Conservation (phyloP, 345 rosid species). For the Aquilaria yunnanensis region DNA sequence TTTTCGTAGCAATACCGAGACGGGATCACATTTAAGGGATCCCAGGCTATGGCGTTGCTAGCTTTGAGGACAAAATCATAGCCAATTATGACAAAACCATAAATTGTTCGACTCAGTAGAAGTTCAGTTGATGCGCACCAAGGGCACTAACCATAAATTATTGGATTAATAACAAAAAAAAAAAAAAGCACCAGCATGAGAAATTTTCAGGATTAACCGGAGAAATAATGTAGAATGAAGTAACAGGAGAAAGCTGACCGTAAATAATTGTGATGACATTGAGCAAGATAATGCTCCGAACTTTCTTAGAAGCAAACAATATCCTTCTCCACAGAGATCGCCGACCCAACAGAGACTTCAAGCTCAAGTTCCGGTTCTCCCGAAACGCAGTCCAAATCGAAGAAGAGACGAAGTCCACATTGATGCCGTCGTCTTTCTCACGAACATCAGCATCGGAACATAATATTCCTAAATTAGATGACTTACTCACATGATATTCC, state of each 20-base stretch:
- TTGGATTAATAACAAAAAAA: not conserved
- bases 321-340: slow-evolving; percentile 34
- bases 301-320: slow-evolving; percentile 35
- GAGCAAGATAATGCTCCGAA: slow-evolving; percentile 46
- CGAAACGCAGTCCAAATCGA: not conserved
- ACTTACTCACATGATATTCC: not conserved
- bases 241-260: slow-evolving; percentile 24
- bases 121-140: too few species aligned
- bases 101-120: too few species aligned
- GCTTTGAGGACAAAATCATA: too few species aligned
- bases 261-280: slow-evolving; percentile 41
- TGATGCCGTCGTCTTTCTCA: not conserved
- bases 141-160: too few species aligned
- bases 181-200: not conserved
- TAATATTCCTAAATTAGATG: not conserved
- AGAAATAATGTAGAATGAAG: not conserved
- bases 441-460: not conserved
- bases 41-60: too few species aligned
- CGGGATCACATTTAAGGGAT: too few species aligned
- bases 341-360: slow-evolving; percentile 28
- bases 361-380: slow-evolving; percentile 11
- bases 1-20: too few species aligned
- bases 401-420: slow-evolving; percentile 4
- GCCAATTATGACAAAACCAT: too few species aligned
- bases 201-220: not conserved